Evolutionary conservation across 345 rosid genomes (phyloP), one percentile per base, ranked within the genome.

Genomic region (Gossypium sturtianum): DNA sequence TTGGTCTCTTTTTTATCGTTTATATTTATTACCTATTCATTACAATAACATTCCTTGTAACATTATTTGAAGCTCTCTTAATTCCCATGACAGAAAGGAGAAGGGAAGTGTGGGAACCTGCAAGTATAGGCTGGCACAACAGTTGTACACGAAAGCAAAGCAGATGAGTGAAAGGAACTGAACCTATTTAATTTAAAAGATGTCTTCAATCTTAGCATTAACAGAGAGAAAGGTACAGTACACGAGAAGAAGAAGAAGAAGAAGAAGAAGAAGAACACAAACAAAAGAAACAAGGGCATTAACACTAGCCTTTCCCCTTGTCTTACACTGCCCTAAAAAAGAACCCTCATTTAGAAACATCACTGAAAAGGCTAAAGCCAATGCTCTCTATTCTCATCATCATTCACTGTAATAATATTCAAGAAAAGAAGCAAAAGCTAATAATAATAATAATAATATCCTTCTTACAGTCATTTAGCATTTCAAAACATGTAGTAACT

Each of bases 221-320:
- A 66, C 74, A 80, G 70, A 47, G 17, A 45, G 38, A 47, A 12
- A 45, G 53, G 80, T 48, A 78, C 78, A 80, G 59, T 11, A 59
- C 60, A 20, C 41, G 1, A 20, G 3, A 56, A 12, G 13, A 49
- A 49, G 16, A 49, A 3, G 38, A 34, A 34, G 49, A 11, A 47
- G 49, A 67, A 66, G 75, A 12, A 68, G 53, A 67, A 66, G 75
- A 22, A 68, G 53, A 70, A 66, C 49, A 77, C 76, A 83, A 45
- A 78, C 15, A 10, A 2, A 47, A 80, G 82, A 82, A 71, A 81
- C 75, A 82, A 86, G 85, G 86, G 87, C 95, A 87, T 87, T 86
- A 81, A 81, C 82, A 79, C 80, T 83, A 82, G 87, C 91, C 86
- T 67, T 47, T 41, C 52, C 70, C 15, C 34, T 62, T 38, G 7